Percentiles rank a stretch among this genome's conserved stretches.
phyloP scores from a whole-genome alignment of 768 basidiomycete species.

The Trametes villosa region DNA sequence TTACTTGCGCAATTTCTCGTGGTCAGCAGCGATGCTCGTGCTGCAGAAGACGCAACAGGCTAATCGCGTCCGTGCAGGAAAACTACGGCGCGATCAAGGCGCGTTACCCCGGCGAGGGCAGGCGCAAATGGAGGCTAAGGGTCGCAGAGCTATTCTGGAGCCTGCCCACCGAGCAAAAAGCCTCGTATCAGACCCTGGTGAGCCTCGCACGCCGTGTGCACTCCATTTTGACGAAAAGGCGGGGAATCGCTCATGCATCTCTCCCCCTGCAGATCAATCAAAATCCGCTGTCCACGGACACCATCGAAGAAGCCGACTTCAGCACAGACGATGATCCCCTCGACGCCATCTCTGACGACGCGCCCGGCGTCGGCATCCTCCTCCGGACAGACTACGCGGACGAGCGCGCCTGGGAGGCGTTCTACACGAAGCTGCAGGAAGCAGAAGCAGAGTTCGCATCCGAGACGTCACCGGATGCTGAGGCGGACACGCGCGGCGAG shows the following conservation, averaged over 20 bases:
- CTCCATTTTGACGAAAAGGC: not conserved
- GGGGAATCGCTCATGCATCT: not conserved
- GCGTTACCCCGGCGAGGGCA: slow-evolving; percentile 54
- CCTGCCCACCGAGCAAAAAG: slow-evolving; percentile 32
- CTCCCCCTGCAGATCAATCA: slow-evolving; percentile 5
- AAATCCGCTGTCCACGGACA: slow-evolving; percentile 25
- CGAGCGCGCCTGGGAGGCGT: slow-evolving; percentile 66
- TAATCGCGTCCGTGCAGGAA: slow-evolving; percentile 20
- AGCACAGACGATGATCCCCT: slow-evolving; percentile 55
- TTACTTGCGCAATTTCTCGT: slow-evolving; percentile 25
- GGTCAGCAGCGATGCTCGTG: slow-evolving; percentile 20
- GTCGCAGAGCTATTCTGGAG: slow-evolving; percentile 57
- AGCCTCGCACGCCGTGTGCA: not conserved
- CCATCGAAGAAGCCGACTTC: slow-evolving; percentile 31
- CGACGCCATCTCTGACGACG: slow-evolving; percentile 50
- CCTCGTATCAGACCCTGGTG: slow-evolving; percentile 23
- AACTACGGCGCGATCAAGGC: slow-evolving; percentile 50
- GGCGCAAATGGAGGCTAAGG: slow-evolving; percentile 58
- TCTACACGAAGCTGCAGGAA: slow-evolving; percentile 52
- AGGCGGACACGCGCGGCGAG: slow-evolving; percentile 29
- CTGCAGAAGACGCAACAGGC: not conserved
- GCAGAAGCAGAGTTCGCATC: slow-evolving; percentile 61
- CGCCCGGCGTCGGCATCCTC: slow-evolving; percentile 60
- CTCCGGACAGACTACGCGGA: slow-evolving; percentile 76
- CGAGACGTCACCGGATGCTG: slow-evolving; percentile 20